Evolutionary conservation across 306 rosid genomes (phyloP).

Genomic region (Rubus parviflorus): DNA sequence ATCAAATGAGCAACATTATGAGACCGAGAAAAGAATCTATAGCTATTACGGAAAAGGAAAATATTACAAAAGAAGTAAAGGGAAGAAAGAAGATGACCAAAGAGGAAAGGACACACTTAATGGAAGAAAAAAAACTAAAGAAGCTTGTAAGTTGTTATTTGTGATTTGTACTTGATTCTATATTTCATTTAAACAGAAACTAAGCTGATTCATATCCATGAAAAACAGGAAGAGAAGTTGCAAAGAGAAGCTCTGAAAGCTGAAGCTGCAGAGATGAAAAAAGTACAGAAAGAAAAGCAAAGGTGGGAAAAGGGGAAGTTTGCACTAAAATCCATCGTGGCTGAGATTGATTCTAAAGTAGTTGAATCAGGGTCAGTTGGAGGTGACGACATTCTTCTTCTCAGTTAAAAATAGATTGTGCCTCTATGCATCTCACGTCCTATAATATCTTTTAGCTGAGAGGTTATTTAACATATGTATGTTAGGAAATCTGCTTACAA

Average conservation of each 20-base stretch:
- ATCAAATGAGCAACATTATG: slow-evolving; percentile 38
- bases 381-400: slow-evolving; percentile 47
- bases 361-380: slow-evolving; percentile 86
- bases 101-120: slow-evolving; percentile 68
- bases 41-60: slow-evolving; percentile 35
- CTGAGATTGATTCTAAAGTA: slow-evolving; percentile 81
- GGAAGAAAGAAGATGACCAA: slow-evolving; percentile 61
- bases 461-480: slow-evolving; percentile 22
- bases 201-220: slow-evolving; percentile 26
- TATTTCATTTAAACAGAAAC: slow-evolving; percentile 13
- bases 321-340: slow-evolving; percentile 77
- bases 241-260: slow-evolving; percentile 76
- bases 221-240: slow-evolving; percentile 75
- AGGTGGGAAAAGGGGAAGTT: slow-evolving; percentile 90
- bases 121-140: slow-evolving; percentile 76
- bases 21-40: slow-evolving; percentile 30
- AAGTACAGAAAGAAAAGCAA: slow-evolving; percentile 72
- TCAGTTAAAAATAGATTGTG: slow-evolving; percentile 4
- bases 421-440: not conserved
- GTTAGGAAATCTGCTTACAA: slow-evolving; percentile 77
- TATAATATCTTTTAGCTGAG: not conserved
- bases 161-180: slow-evolving; percentile 14
- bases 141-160: slow-evolving; percentile 56
- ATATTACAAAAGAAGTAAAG: slow-evolving; percentile 24
- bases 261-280: slow-evolving; percentile 78